These are phyloP conservation scores for Nannochloropsis gaditana DNA, from an alignment of 108 stramenopile species.

Conservation along the genomic window DNA sequence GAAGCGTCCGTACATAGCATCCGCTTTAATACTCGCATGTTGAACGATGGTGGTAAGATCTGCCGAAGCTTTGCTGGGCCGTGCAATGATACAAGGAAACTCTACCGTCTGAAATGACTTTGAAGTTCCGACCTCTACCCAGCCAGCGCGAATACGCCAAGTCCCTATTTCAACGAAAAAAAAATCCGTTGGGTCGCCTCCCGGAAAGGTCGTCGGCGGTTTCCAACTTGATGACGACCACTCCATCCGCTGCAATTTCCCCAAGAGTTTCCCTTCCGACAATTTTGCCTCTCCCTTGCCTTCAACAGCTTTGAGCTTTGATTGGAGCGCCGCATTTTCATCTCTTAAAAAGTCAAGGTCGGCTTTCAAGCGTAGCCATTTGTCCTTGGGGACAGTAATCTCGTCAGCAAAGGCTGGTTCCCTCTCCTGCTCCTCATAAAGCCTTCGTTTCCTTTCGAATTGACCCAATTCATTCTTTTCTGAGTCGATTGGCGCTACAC, in stretches of 20 bases:
- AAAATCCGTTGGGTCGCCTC: background rate
- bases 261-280: too few relatives aligned
- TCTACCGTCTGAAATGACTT: background rate
- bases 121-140: background rate
- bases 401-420: too few relatives aligned
- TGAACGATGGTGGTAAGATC: conserved; percentile 1
- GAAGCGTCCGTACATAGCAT: background rate
- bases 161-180: background rate
- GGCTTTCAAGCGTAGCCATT: too few relatives aligned
- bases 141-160: conserved; percentile 13
- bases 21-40: background rate
- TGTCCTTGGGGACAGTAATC: too few relatives aligned
- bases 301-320: background rate
- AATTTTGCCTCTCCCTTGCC: too few relatives aligned
- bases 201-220: background rate
- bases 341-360: background rate
- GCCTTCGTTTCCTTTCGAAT: too few relatives aligned
- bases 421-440: too few relatives aligned
- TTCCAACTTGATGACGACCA: too few relatives aligned
- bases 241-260: too few relatives aligned
- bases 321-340: background rate
- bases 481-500: too few relatives aligned
- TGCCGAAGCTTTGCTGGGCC: background rate
- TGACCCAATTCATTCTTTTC: too few relatives aligned
- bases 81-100: background rate